A percentile compares a stretch with the other conserved stretches of the same genome.
phyloP scores from a whole-genome alignment of 192 early-diverging fungal species.

The Coemansia sp. region DNA sequence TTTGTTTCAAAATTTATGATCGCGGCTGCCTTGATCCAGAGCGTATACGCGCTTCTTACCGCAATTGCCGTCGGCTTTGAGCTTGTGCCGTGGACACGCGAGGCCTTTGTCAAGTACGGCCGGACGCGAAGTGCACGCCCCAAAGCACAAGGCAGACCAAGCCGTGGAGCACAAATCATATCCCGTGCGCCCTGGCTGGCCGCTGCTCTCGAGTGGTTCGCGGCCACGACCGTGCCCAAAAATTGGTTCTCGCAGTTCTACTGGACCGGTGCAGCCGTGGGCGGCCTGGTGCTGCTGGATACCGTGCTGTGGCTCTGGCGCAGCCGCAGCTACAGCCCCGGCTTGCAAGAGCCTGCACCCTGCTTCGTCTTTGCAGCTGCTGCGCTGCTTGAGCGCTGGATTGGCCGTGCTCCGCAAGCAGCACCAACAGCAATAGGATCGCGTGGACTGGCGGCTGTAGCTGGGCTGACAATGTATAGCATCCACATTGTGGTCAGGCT shows the following conservation, averaged over 20 bases:
- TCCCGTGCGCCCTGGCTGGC: not conserved
- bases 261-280: slow-evolving; percentile 12
- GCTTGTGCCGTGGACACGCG: slow-evolving; percentile 40
- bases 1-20: not conserved
- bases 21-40: slow-evolving; percentile 3
- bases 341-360: not conserved
- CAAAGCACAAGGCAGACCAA: too few relatives aligned
- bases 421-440: not conserved
- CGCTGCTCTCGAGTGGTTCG: slow-evolving; percentile 1
- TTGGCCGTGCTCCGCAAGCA: not conserved
- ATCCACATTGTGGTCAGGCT: slow-evolving; percentile 32
- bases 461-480: slow-evolving; percentile 25
- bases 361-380: not conserved
- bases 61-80: slow-evolving; percentile 24
- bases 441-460: not conserved
- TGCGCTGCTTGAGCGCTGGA: not conserved
- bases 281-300: slow-evolving; percentile 18
- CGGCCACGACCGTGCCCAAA: slow-evolving; percentile 30
- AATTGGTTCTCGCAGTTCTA: slow-evolving; percentile 43
- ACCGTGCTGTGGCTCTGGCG: slow-evolving; percentile 2
- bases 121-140: slow-evolving; percentile 12
- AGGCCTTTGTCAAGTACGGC: slow-evolving; percentile 47
- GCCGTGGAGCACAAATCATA: not conserved
- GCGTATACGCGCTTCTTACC: slow-evolving; percentile 19
- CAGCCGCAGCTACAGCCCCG: not conserved